Evolutionary conservation across 371 early-diverging fungal species (phyloP).

Genomic region (Dipsacomyces acuminosporus): DNA sequence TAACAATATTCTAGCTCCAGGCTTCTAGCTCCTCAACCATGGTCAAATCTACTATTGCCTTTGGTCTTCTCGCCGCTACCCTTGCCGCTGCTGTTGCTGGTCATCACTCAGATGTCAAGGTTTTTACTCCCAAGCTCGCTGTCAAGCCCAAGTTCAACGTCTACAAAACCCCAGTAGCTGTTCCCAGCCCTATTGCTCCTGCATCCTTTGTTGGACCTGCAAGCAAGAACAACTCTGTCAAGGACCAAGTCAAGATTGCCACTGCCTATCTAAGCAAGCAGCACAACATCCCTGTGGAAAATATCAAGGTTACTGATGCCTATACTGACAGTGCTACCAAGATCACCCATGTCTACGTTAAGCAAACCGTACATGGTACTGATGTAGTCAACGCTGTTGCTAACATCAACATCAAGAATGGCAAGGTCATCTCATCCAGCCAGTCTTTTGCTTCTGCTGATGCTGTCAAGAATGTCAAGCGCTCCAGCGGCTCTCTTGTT

Average conservation of each 20-base stretch:
- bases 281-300: slow-evolving; percentile 1
- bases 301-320: slow-evolving; percentile 10
- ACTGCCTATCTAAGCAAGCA: slow-evolving; percentile 5
- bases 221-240: too few species aligned
- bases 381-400: neutral
- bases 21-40: slow-evolving; percentile 34
- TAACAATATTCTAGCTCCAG: too few species aligned
- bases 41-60: too few species aligned
- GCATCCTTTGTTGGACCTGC: neutral
- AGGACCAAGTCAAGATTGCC: slow-evolving; percentile 1
- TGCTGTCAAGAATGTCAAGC: neutral
- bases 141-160: slow-evolving; percentile 6
- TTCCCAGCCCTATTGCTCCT: neutral
- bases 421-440: slow-evolving; percentile 67
- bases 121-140: neutral
- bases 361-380: neutral
- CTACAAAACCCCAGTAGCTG: slow-evolving; percentile 1
- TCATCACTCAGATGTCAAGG: too few species aligned
- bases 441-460: slow-evolving; percentile 54
- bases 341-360: neutral
- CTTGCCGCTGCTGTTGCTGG: too few species aligned
- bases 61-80: too few species aligned
- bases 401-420: slow-evolving; percentile 52
- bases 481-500: neutral
- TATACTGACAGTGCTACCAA: neutral